Evolutionary conservation across 2,329 filamentous ascomycete species (phyloP), one percentile per base, ranked within the genome.

Genomic region (Colletotrichum tabaci): DNA sequence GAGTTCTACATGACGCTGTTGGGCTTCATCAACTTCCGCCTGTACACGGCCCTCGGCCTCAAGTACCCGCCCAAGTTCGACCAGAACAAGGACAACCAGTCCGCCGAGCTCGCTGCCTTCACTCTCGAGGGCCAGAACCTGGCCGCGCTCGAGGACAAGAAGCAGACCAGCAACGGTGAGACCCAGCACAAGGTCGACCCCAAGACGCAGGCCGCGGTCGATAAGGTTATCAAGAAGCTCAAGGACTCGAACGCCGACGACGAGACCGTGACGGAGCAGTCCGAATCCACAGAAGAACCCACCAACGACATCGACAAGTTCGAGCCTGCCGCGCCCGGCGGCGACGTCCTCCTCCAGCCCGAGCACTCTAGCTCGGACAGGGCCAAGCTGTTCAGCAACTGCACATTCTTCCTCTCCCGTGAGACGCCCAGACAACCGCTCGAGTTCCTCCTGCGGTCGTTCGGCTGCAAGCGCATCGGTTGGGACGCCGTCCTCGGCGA

Each of bases 1-100:
- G 96, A 99, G 82, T 99, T 99, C 82, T 99, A 99, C 87, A 98
- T 97, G 78, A 98, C 96, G 5, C 88, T 99, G 16, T 87, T 99
- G 23, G 93, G 96, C 72, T 99, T 99, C 79, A 91, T 98, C 84
- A 98, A 99, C 87, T 99, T 95, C 87, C 88, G 94, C 74, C 87
- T 99, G 57, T 99, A 98, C 85, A 98, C 95, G 1, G 92, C 94
- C 0, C 87, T 97, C 74, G 96, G 96, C 10, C 85, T 99, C 74
- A 94, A 98, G 69, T 99, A 99, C 80, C 96, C 96, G 21, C 96
- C 96, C 73, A 98, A 95, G 82, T 98, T 98, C 77, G 94, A 98
- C 80, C 86, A 90, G 76, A 87, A 87, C 79, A 96, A 94, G 84
- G 96, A 98, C 79, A 95, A 98, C 80, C 90, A 93, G 78, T 95